Evolutionary conservation across 192 early-diverging fungal genomes (phyloP), one percentile per base, ranked within the genome.

Genomic region (Rhizoclosmatium sp.): DNA sequence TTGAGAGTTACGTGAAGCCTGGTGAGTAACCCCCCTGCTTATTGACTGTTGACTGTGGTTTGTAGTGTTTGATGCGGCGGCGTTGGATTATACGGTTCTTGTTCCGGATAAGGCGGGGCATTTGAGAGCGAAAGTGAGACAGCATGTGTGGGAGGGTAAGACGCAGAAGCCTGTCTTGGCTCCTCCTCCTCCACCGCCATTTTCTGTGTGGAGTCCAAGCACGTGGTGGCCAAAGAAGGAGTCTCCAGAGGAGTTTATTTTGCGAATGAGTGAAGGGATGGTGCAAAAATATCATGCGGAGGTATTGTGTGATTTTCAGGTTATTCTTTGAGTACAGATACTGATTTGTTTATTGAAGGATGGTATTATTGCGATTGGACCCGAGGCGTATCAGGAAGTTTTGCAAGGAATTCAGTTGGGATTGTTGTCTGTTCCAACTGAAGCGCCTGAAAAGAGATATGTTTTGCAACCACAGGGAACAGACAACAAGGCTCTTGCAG

Each of bases 1-100:
- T 75, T 46, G 73, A 75, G 44, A n/a, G 7, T 5, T 75, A 64
- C 46, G 73, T 64, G 59, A 75, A 75, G 60, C 73, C 73, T 9
- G 61, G 61, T 64, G 5, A 19, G 21, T 44, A 47, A 23, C 46
- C 23, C 16, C 16, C 16, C 51, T 54, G 5, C 16, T 54, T 54
- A 54, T 54, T 54, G 5, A 12, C 9, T 54, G 51, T 54, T 7
- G 5, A 16, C 16, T 54, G 51, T 54, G 5, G 51, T 0, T 12
- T 54, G 51, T 16, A 69, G 73, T 75, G 7, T 47, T 75, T 46
- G 73, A 75, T 58, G 73, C 73, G 21, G 73, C 73, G 1, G 73
- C 73, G 7, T n/a, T 75, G 16, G 73, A 75, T 58, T 75, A 75
- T 44, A 47, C 60, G 31, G n/a, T 46, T 41, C 44, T 19, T 31